A percentile compares a stretch with the other conserved stretches of the same genome.
These are phyloP conservation scores for Sclerotinia glacialis DNA, from an alignment of 2,329 filamentous ascomycete genomes.

Conservation along the genomic window DNA sequence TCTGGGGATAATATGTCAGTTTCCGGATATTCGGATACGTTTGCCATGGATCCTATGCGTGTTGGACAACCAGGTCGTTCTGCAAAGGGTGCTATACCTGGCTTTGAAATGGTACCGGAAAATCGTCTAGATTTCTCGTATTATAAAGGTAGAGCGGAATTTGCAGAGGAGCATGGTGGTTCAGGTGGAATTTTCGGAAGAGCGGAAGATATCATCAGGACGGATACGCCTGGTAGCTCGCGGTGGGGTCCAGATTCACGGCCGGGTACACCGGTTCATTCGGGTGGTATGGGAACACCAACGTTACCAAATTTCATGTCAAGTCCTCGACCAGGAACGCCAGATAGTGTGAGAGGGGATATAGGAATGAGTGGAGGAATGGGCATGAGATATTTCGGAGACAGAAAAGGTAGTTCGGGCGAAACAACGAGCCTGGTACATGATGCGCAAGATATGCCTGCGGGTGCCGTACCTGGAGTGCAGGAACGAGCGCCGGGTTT, in stretches of 20 bases:
- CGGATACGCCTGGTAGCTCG: slow-evolving; percentile 35
- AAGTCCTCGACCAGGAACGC: background rate
- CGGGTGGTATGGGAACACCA: background rate
- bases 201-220: slow-evolving; percentile 51
- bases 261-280: slow-evolving; percentile 30
- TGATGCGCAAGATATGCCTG: slow-evolving; percentile 6
- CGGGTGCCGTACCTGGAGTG: background rate
- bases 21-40: slow-evolving; percentile 79
- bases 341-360: slow-evolving; percentile 7
- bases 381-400: slow-evolving; percentile 8
- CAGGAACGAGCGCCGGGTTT: slow-evolving; percentile 48
- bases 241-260: slow-evolving; percentile 29
- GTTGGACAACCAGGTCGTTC: slow-evolving; percentile 47
- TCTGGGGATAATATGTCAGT: slow-evolving; percentile 55
- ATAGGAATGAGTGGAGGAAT: slow-evolving; percentile 13
- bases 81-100: slow-evolving; percentile 48
- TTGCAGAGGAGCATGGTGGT: slow-evolving; percentile 81
- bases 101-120: slow-evolving; percentile 90
- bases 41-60: slow-evolving; percentile 74
- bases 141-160: slow-evolving; percentile 86
- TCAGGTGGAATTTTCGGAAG: slow-evolving; percentile 62
- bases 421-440: slow-evolving; percentile 12
- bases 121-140: slow-evolving; percentile 84
- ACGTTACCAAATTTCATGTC: background rate
- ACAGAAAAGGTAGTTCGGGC: slow-evolving; percentile 2